These are phyloP conservation scores for Fusarium albidum DNA, from an alignment of 2,329 filamentous ascomycete species.

Conservation along the genomic window DNA sequence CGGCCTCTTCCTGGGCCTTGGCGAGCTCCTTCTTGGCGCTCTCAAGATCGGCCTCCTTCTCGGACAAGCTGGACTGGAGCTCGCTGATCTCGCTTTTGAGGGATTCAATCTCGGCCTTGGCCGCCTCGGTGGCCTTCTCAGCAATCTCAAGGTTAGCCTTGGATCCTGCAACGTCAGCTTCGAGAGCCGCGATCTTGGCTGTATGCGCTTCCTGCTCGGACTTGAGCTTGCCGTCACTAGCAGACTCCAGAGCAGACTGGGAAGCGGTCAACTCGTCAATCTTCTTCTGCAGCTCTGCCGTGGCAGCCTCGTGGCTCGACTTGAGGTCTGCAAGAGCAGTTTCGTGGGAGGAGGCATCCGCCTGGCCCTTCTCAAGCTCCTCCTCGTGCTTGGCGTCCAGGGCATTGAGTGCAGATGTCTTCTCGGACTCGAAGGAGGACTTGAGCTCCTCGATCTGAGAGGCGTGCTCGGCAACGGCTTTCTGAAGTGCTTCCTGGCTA, in stretches of 20 bases:
- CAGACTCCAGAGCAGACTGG: conserved; percentile 54
- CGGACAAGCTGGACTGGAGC: conserved; percentile 51
- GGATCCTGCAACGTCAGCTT: conserved; percentile 61
- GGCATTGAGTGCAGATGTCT: conserved; percentile 55
- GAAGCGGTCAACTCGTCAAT: conserved; percentile 61
- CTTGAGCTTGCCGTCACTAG: conserved; percentile 55
- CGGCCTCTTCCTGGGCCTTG: conserved; percentile 56
- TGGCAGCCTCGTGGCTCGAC: conserved; percentile 55
- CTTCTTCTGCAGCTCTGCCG: conserved; percentile 61
- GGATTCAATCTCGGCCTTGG: conserved; percentile 54
- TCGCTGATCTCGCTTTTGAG: conserved; percentile 51
- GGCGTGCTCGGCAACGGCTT: conserved; percentile 57
- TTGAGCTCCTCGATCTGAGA: conserved; percentile 60
- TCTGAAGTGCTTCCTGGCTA: conserved; percentile 45
- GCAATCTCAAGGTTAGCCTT: conserved; percentile 57
- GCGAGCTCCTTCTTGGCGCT: conserved; percentile 50
- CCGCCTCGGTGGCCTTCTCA: conserved; percentile 53
- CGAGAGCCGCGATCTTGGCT: conserved; percentile 58
- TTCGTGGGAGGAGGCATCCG: conserved; percentile 56
- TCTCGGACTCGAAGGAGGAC: conserved; percentile 57
- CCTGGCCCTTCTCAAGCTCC: conserved; percentile 57
- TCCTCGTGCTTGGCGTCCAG: conserved; percentile 63
- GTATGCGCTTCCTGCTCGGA: conserved; percentile 54
- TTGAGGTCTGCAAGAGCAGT: conserved; percentile 60
- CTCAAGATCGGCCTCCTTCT: conserved; percentile 56